These are phyloP conservation scores for Gonium pectorale DNA, from an alignment of 139 green algal genomes.

Conservation along the genomic window DNA sequence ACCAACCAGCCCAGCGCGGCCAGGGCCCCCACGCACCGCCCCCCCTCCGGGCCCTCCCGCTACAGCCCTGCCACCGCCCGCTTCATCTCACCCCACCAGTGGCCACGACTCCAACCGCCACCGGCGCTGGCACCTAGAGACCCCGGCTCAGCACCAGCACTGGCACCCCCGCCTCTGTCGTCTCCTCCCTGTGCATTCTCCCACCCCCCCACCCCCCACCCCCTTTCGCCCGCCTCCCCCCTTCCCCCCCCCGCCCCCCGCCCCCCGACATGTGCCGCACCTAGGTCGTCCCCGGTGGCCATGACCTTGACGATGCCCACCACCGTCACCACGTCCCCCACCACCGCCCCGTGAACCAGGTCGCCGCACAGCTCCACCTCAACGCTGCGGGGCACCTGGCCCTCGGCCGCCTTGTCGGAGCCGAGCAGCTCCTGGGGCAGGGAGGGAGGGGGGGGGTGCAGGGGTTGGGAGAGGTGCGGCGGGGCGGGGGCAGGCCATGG, in stretches of 20 bases:
- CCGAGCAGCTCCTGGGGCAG: constrained; percentile 55
- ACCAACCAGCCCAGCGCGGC: too few relatives aligned
- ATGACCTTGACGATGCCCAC: constrained; percentile 84
- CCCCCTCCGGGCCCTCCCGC: too few relatives aligned
- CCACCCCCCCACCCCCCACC: too few relatives aligned
- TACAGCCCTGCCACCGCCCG: too few relatives aligned
- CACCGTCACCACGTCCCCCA: constrained; percentile 87
- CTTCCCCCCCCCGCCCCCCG: neutral
- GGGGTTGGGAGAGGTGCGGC: neutral
- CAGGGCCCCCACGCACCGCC: too few relatives aligned
- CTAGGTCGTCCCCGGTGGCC: constrained; percentile 57
- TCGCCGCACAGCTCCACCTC: constrained; percentile 91
- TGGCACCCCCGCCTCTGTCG: too few relatives aligned
- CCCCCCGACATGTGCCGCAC: constrained; percentile 31
- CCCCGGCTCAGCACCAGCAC: too few relatives aligned
- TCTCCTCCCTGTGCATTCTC: too few relatives aligned
- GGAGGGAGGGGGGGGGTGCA: neutral
- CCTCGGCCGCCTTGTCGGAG: constrained; percentile 52
- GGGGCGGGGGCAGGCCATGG: neutral
- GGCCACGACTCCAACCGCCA: too few relatives aligned
- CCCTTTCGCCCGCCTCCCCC: neutral
- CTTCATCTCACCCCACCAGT: too few relatives aligned
- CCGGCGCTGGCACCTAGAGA: too few relatives aligned
- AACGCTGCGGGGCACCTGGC: constrained; percentile 40
- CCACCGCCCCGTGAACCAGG: constrained; percentile 76